Conservation (phyloP, 2,329 filamentous ascomycete genomes). For the Knufia fluminis region DNA sequence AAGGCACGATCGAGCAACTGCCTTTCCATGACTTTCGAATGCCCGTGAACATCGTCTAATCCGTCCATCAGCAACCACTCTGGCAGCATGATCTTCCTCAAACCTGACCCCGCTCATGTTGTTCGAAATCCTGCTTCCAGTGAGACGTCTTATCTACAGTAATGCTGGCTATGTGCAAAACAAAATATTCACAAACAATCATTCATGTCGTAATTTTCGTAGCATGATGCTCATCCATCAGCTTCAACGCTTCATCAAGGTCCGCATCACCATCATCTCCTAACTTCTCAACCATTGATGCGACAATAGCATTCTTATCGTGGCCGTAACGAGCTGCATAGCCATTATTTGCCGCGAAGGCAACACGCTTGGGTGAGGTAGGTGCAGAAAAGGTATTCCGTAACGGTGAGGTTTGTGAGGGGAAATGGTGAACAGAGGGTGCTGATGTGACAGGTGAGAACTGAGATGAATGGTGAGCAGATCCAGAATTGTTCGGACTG, state of each 20-base stretch:
- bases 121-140: no score
- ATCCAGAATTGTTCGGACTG: constrained; percentile 39
- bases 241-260: constrained; percentile 17
- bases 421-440: constrained; percentile 15
- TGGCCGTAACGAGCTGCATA: constrained; percentile 8
- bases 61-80: no score
- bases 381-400: constrained; percentile 18
- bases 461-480: constrained; percentile 32
- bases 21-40: no score
- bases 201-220: constrained; percentile 16
- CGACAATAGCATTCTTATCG: constrained; percentile 23
- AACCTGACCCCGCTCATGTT: no score
- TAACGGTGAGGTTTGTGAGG: constrained; percentile 19
- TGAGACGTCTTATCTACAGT: no score
- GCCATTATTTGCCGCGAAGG: constrained; percentile 16
- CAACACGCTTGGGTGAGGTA: constrained; percentile 20
- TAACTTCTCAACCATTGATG: constrained; percentile 26
- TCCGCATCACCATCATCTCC: constrained; percentile 24
- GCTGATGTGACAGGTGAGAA: constrained; percentile 21
- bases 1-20: no score
- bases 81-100: no score
- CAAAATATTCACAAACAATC: constrained; percentile 5
- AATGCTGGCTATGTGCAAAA: no score
- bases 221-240: constrained; percentile 14
- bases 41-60: no score